phyloP scores from a whole-genome alignment of 1,139 yeast species.

The Pichia sp. region DNA sequence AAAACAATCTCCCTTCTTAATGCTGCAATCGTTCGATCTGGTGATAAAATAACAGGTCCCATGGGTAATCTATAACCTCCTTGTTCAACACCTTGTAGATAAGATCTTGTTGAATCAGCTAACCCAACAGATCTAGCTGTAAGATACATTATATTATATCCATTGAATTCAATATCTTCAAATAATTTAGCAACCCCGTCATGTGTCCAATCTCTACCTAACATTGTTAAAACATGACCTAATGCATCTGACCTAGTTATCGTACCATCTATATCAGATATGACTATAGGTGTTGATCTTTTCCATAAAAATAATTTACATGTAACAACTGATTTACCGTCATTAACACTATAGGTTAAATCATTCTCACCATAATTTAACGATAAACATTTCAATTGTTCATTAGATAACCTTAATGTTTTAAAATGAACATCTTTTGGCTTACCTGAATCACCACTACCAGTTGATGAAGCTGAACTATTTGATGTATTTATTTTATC shows the following conservation, averaged over 20 bases:
- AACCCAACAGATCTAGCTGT: slow-evolving; percentile 96
- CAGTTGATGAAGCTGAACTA: slow-evolving; percentile 1
- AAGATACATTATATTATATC: slow-evolving; percentile 86
- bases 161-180: slow-evolving; percentile 76
- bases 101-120: slow-evolving; percentile 87
- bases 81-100: slow-evolving; percentile 72
- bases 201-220: slow-evolving; percentile 98
- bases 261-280: slow-evolving; percentile 97
- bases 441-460: neutral
- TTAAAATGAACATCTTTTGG: slow-evolving; percentile 48
- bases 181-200: slow-evolving; percentile 90
- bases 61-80: slow-evolving; percentile 65
- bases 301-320: slow-evolving; percentile 84
- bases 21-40: slow-evolving; percentile 97
- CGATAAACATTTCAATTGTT: slow-evolving; percentile 69
- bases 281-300: slow-evolving; percentile 79
- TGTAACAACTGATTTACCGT: slow-evolving; percentile 69
- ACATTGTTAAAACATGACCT: slow-evolving; percentile 89
- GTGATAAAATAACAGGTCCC: slow-evolving; percentile 94
- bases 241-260: slow-evolving; percentile 96
- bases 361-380: slow-evolving; percentile 76
- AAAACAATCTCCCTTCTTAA: slow-evolving; percentile 83
- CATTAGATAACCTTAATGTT: slow-evolving; percentile 85
- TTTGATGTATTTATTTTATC: neutral
- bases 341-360: slow-evolving; percentile 69